Base-by-base conservation (phyloP, 495 filamentous ascomycete genomes). In the Tuber brumale region DNA sequence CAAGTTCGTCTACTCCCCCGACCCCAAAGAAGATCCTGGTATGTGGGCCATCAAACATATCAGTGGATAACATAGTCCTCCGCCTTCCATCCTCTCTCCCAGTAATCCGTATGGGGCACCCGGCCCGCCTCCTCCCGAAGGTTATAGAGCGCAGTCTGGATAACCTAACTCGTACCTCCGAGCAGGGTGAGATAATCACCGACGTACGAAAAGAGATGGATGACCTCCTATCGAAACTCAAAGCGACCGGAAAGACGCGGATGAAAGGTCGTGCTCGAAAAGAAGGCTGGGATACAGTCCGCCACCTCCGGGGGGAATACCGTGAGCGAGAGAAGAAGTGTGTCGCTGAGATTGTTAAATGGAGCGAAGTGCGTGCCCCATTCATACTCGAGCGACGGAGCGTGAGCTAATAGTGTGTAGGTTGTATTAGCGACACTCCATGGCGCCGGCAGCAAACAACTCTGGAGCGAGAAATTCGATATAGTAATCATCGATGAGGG, bases 31-130 rank as follows among this genome's bases (percentile, higher is more conserved):
- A 94, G 1, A 85, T 98, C 23, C 88, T 99, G 4, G 94, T 99
- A 31, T 99, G 95, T 82, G 95, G 95, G 0, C 95, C 95, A 0
- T 96, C 93, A 16, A 99, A 99, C 82, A 93, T 99, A 72, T 94
- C 93, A 0, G 95, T 98, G 2, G 95, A 99, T 86, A 99, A 99
- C 81, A 97, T 99, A 76, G 94, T 97, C n/a, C 95, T 98, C 84
- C 89, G 96, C 16, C 88, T 98, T 0, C 88, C 94, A 0, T 90
- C 92, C 0, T 91, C 92, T 76, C 87, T 98, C 2, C 92, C 95
- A 0, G 92, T 97, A 73, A 88, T 98, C 75, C 92, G 95, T 0
- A 89, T 99, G 0, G 95, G 95, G 0, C 95, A 98, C 84, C 95
- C 96, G 3, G 96, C 95, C 2, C 90, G 95, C 31, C 87, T 99